A percentile compares a stretch with the other conserved stretches of the same genome.
Conservation (phyloP, 139 green algal species). For the Pycnococcus provasolii region DNA sequence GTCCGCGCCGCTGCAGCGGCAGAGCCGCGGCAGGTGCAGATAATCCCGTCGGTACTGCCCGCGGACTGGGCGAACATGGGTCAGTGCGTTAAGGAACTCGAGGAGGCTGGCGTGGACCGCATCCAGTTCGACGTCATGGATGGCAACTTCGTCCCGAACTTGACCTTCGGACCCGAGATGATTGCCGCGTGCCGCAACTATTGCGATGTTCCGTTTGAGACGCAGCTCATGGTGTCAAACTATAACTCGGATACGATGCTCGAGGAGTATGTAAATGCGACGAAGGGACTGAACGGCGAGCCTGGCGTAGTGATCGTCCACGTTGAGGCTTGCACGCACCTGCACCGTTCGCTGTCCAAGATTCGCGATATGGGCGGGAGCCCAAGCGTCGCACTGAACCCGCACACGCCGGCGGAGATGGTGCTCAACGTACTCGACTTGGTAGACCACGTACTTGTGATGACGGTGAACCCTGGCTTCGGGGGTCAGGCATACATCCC, state of each 20-base stretch:
- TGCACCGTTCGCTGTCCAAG: constrained; percentile 3
- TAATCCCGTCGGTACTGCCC: constrained; percentile 7
- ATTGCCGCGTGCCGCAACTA: constrained; percentile 13
- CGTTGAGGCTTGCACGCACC: constrained; percentile 15
- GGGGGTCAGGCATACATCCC: constrained; percentile 17
- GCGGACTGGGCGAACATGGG: constrained; percentile 20
- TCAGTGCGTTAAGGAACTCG: constrained; percentile 15
- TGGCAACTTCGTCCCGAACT: constrained; percentile 17
- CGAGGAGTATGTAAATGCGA: constrained; percentile 15
- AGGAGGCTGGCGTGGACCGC: constrained; percentile 15
- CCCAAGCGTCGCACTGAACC: constrained; percentile 10
- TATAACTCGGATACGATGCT: constrained; percentile 9
- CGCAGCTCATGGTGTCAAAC: constrained; percentile 14
- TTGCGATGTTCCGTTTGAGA: constrained; percentile 11
- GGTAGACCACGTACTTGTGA: constrained; percentile 17
- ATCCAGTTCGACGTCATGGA: constrained; percentile 22
- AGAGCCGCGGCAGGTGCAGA: constrained; percentile 4
- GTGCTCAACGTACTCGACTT: constrained; percentile 9
- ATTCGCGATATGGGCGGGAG: constrained; percentile 7
- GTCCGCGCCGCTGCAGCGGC: too few species aligned
- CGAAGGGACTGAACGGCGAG: constrained; percentile 13
- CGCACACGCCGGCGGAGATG: constrained; percentile 13
- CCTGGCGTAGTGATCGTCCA: constrained; percentile 16
- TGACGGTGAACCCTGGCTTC: constrained; percentile 17
- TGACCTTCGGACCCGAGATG: constrained; percentile 16